phyloP scores from a whole-genome alignment of 306 rosid genomes.

The Pachyrhizus erosus region DNA sequence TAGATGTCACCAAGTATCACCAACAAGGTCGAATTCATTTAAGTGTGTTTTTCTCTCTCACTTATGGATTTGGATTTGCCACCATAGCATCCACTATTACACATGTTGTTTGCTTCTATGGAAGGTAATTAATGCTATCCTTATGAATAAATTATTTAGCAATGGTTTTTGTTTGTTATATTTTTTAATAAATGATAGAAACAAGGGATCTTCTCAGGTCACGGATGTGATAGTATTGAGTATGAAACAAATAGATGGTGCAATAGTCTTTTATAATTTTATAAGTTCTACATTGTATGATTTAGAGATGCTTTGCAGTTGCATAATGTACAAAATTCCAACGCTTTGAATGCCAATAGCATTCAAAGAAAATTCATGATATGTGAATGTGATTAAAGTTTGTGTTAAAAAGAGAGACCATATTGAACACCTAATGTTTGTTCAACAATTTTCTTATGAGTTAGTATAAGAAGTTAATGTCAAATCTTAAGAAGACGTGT shows the following conservation, averaged over 20 bases:
- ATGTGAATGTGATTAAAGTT: too few relatives aligned
- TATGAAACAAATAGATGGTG: background rate
- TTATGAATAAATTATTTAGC: background rate
- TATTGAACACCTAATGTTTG: too few relatives aligned
- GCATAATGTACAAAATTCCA: too few relatives aligned
- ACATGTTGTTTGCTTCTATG: slow-evolving; percentile 71
- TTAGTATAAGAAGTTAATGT: too few relatives aligned
- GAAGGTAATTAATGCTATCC: slow-evolving; percentile 50
- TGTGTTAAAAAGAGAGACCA: too few relatives aligned
- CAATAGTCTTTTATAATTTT: too few relatives aligned
- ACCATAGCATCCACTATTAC: slow-evolving; percentile 70
- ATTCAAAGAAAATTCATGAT: too few relatives aligned
- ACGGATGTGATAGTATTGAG: background rate
- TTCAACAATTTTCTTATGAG: too few relatives aligned
- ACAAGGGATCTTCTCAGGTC: background rate
- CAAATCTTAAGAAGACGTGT: too few relatives aligned
- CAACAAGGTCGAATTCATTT: slow-evolving; percentile 66
- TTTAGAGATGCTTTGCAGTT: background rate
- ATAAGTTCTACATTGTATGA: too few relatives aligned
- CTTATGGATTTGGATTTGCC: slow-evolving; percentile 79
- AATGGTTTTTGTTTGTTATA: background rate
- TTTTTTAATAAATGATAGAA: background rate
- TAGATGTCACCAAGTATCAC: slow-evolving; percentile 46
- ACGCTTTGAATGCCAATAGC: too few relatives aligned
- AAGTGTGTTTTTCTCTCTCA: slow-evolving; percentile 63